Conservation (phyloP, 352 stramenopile genomes). For the Saprolegnia diclina region DNA sequence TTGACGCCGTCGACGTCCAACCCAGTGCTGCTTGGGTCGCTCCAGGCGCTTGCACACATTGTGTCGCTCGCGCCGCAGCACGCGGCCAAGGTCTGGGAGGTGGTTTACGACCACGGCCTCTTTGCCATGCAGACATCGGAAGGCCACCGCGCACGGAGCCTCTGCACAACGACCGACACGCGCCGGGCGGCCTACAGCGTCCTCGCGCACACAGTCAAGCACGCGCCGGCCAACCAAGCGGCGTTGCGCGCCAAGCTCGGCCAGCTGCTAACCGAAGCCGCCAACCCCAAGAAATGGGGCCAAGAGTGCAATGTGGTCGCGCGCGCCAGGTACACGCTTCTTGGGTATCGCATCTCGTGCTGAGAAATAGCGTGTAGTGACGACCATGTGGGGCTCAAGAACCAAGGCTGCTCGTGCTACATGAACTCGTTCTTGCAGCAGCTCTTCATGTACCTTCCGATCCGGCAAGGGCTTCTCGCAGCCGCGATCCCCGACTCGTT, state of each 20-base stretch:
- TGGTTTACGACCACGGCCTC: conserved; percentile 78
- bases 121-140: conserved; percentile 61
- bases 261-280: conserved; percentile 1
- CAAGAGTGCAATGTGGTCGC: conserved; percentile 82
- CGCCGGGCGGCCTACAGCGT: conserved; percentile 75
- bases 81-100: conserved; percentile 59
- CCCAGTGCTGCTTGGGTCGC: conserved; percentile 12
- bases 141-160: conserved; percentile 48
- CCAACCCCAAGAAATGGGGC: conserved; percentile 48
- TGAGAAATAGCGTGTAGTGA: conserved; percentile 35
- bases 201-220: conserved; percentile 34
- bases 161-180: conserved; percentile 74
- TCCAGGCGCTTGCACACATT: background rate
- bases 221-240: background rate
- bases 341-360: background rate
- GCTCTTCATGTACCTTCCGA: conserved; percentile 87
- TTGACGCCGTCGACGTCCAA: conserved; percentile 11
- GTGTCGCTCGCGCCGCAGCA: background rate
- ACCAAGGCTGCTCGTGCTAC: conserved; percentile 99
- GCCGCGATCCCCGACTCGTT: conserved; percentile 62
- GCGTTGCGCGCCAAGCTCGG: conserved; percentile 9
- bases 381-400: conserved; percentile 93
- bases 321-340: conserved; percentile 32
- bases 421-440: conserved; percentile 99
- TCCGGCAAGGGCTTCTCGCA: conserved; percentile 70